Conservation (phyloP, 352 stramenopile genomes). For the Aphanomyces stellatus region DNA sequence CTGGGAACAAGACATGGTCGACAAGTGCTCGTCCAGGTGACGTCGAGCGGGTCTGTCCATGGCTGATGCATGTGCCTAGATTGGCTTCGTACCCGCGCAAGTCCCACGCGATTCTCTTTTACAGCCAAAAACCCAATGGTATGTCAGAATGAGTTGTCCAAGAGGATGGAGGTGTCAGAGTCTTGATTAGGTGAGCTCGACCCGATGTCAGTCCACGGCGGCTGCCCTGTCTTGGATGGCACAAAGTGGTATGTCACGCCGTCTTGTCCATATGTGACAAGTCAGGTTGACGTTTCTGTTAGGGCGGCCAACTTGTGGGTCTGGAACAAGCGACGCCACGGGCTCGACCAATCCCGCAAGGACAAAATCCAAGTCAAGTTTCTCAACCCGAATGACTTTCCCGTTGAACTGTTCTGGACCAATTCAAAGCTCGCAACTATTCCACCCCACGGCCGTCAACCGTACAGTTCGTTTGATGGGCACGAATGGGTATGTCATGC, state of each 20-base stretch:
- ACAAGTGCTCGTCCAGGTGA: slow-evolving; percentile 47
- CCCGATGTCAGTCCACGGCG: slow-evolving; percentile 79
- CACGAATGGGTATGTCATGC: slow-evolving; percentile 41
- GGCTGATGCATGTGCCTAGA: slow-evolving; percentile 22
- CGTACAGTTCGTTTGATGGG: slow-evolving; percentile 54
- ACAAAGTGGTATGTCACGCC: slow-evolving; percentile 75
- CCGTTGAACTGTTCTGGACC: slow-evolving; percentile 58
- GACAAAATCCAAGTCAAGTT: slow-evolving; percentile 52
- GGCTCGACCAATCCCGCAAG: slow-evolving; percentile 28
- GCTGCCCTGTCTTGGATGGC: slow-evolving; percentile 92
- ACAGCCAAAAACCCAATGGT: slow-evolving; percentile 94
- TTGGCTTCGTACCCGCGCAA: slow-evolving; percentile 71
- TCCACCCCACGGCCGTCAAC: slow-evolving; percentile 29
- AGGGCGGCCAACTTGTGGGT: slow-evolving; percentile 95
- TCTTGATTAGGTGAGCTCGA: slow-evolving; percentile 54
- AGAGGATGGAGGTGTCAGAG: slow-evolving; percentile 1
- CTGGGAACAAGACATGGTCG: slow-evolving; percentile 73
- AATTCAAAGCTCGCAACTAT: slow-evolving; percentile 62
- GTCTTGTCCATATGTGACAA: background rate
- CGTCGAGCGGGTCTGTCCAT: background rate
- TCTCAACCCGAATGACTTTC: slow-evolving; percentile 45
- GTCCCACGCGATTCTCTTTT: slow-evolving; percentile 95
- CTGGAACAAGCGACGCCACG: slow-evolving; percentile 88
- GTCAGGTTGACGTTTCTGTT: too few relatives aligned
- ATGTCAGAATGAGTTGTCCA: slow-evolving; percentile 5